Percentiles rank a stretch among this genome's conserved stretches.
These are phyloP conservation scores for Omphalea diandra DNA, from an alignment of 441 rosid species.

Conservation along the genomic window DNA sequence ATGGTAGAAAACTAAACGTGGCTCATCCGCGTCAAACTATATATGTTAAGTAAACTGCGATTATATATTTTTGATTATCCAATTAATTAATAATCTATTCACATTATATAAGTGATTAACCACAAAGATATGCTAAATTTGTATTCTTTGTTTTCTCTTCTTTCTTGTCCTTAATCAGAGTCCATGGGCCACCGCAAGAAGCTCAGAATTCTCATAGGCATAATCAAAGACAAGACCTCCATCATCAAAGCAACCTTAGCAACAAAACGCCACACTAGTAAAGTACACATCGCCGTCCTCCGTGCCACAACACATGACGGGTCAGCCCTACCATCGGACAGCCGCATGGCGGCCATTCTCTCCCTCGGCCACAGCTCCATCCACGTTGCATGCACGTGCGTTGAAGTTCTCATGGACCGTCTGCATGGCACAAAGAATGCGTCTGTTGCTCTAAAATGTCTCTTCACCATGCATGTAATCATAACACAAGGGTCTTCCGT, in stretches of 20 bases:
- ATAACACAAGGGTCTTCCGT: slow-evolving; percentile 34
- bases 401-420: slow-evolving; percentile 45
- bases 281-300: slow-evolving; percentile 32
- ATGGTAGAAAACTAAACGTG: too few species aligned
- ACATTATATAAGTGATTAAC: neutral
- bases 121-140: neutral
- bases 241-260: slow-evolving; percentile 40
- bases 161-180: neutral
- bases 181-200: slow-evolving; percentile 36
- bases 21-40: too few species aligned
- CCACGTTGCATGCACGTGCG: slow-evolving; percentile 34
- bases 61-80: too few species aligned
- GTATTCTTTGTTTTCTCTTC: neutral
- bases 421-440: slow-evolving; percentile 42
- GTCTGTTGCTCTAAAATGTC: slow-evolving; percentile 62
- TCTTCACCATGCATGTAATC: slow-evolving; percentile 48
- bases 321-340: slow-evolving; percentile 32
- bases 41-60: too few species aligned
- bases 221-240: slow-evolving; percentile 45
- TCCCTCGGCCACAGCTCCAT: slow-evolving; percentile 31
- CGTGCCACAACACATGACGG: slow-evolving; percentile 45
- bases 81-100: neutral
- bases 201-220: slow-evolving; percentile 27
- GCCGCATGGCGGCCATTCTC: slow-evolving; percentile 34
- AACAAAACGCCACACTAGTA: slow-evolving; percentile 21